Percentiles rank a stretch among this genome's conserved stretches.
Conservation (phyloP, 331 rosid genomes). For the Malus hybrid region DNA sequence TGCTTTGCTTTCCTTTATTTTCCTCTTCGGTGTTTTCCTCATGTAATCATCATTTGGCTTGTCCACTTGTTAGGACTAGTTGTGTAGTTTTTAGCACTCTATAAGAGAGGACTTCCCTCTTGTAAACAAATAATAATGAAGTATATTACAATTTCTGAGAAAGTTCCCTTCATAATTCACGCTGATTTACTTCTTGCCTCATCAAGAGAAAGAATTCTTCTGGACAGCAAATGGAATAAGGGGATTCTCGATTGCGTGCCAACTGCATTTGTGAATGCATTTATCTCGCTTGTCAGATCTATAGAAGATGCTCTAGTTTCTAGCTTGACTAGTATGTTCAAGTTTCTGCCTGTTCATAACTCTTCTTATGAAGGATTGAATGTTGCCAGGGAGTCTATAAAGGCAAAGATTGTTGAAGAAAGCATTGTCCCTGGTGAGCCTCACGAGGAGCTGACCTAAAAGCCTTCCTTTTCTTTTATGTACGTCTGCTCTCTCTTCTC, state of each 20-base stretch:
- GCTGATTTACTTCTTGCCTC: slow-evolving; percentile 78
- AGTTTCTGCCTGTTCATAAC: slow-evolving; percentile 39
- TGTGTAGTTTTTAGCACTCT: too few relatives aligned
- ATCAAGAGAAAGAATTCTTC: slow-evolving; percentile 66
- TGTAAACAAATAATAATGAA: too few relatives aligned
- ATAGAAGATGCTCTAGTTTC: slow-evolving; percentile 27
- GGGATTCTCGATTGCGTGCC: slow-evolving; percentile 71
- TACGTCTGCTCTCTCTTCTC: too few relatives aligned
- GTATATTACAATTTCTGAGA: too few relatives aligned
- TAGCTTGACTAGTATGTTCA: slow-evolving; percentile 33
- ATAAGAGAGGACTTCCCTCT: too few relatives aligned
- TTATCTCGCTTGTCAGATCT: slow-evolving; percentile 31
- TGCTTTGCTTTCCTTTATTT: too few relatives aligned
- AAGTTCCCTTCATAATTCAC: slow-evolving; percentile 74
- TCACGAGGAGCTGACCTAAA: slow-evolving; percentile 26
- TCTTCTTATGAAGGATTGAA: slow-evolving; percentile 40
- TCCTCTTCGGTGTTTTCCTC: too few relatives aligned
- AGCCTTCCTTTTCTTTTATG: too few relatives aligned
- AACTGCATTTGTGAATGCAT: slow-evolving; percentile 56
- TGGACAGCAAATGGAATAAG: slow-evolving; percentile 70
- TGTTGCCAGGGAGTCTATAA: slow-evolving; percentile 47
- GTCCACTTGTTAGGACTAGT: too few relatives aligned
- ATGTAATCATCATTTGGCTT: too few relatives aligned
- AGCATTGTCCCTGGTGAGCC: slow-evolving; percentile 61
- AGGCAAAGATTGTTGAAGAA: slow-evolving; percentile 28